Conservation (phyloP, 192 early-diverging fungal genomes). For the Coemansia sp. region DNA sequence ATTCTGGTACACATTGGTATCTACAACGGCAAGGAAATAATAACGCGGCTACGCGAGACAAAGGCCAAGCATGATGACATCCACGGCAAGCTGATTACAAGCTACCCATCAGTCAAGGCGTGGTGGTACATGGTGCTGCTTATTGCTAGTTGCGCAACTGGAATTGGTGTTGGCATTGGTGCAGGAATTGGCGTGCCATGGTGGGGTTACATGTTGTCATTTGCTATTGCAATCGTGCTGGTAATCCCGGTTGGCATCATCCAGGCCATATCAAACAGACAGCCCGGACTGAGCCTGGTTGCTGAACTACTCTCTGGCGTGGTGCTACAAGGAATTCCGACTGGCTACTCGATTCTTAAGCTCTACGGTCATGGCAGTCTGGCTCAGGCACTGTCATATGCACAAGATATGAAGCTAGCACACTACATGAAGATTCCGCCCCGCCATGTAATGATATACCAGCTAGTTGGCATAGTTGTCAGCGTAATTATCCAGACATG, state of each 20-base stretch:
- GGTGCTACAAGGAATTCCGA: conserved; percentile 73
- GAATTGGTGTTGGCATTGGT: conserved; percentile 56
- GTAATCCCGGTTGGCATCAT: conserved; percentile 83
- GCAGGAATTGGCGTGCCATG: conserved; percentile 75
- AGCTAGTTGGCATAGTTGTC: conserved; percentile 67
- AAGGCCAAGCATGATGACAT: conserved; percentile 67
- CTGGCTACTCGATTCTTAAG: conserved; percentile 83
- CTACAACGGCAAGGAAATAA: conserved; percentile 72
- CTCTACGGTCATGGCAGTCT: conserved; percentile 75
- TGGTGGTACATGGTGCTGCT: conserved; percentile 75
- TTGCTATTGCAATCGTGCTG: conserved; percentile 63
- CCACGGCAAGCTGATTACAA: conserved; percentile 70
- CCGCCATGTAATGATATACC: conserved; percentile 73
- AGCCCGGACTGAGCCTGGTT: conserved; percentile 76
- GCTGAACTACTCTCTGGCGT: conserved; percentile 83
- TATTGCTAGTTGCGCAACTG: conserved; percentile 51
- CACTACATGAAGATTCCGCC: conserved; percentile 86
- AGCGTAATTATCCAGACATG: conserved; percentile 68
- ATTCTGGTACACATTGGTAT: conserved; percentile 67
- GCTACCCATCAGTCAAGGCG: conserved; percentile 69
- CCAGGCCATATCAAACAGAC: conserved; percentile 73
- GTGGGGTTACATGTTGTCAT: conserved; percentile 75
- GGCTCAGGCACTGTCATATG: conserved; percentile 73
- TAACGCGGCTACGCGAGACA: conserved; percentile 60
- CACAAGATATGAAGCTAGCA: conserved; percentile 70